Evolutionary conservation across 2,329 filamentous ascomycete species (phyloP).

Genomic region (Lecanicillium sp.): DNA sequence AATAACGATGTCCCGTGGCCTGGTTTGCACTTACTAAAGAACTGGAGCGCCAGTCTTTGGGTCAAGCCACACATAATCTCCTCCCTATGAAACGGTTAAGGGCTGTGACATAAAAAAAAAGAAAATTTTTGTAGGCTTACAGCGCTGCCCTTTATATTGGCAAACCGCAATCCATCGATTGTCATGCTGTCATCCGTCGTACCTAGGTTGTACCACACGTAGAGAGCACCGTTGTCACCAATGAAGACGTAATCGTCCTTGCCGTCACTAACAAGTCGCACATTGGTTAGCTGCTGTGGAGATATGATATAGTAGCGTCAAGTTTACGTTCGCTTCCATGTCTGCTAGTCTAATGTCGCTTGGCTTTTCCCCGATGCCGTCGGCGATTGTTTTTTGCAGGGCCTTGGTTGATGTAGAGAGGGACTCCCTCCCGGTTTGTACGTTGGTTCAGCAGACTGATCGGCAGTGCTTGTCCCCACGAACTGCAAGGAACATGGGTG

Average conservation of each 20-base stretch:
- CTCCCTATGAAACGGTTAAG: background rate
- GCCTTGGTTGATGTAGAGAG: constrained; percentile 11
- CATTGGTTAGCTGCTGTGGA: background rate
- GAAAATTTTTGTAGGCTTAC: too few species aligned
- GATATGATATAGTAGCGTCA: background rate
- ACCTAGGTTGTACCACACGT: constrained; percentile 12
- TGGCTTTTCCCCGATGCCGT: constrained; percentile 8
- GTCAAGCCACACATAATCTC: constrained; percentile 14
- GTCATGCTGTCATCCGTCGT: constrained; percentile 6
- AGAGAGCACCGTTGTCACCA: constrained; percentile 5
- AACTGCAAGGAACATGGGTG: too few species aligned
- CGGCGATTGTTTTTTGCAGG: constrained; percentile 8
- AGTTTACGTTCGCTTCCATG: constrained; percentile 9
- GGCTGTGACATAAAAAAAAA: background rate
- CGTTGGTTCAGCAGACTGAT: constrained; percentile 12
- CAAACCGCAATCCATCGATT: constrained; percentile 11
- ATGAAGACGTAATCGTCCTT: constrained; percentile 10
- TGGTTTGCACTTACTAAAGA: constrained; percentile 9
- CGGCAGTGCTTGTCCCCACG: too few species aligned
- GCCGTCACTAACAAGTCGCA: constrained; percentile 5
- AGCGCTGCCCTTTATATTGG: constrained; percentile 9
- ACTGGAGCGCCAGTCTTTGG: constrained; percentile 7
- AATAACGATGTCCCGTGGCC: background rate
- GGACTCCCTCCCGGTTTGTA: constrained; percentile 10
- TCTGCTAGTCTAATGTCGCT: constrained; percentile 12